Evolutionary conservation across 129 eudicot species (phyloP), one percentile per base, ranked within the genome.

Genomic region (Lactuca sativa): DNA sequence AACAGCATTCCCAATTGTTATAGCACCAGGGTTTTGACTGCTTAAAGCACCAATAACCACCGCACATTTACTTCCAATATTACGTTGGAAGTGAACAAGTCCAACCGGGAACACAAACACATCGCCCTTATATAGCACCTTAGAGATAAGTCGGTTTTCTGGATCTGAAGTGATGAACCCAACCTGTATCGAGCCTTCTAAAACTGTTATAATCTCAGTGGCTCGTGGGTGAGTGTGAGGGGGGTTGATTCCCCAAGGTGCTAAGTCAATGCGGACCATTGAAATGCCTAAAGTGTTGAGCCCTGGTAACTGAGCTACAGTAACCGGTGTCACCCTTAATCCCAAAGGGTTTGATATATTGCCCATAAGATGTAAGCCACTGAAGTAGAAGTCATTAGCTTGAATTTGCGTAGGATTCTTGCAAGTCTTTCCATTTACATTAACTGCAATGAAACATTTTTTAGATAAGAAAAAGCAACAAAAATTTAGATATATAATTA

Each of bases 211-310:
- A 64, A 80, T 80, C 73, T 80, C 80, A 18, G 83, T 73, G 64
- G 79, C 83, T 53, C 83, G 75, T 25, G 83, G 83, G 41, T 73
- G 83, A 13, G 80, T 74, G 73, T 69, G 84, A 49, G 84, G 80
- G 7, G 80, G 80, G 80, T 69, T 80, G 47, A 69, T 31, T 9
- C 84, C 84, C 76, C 72, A 67, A 18, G 84, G 84, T 16, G 80
- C 77, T 10, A 25, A 80, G 58, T 80, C 80, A 66, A 80, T 69
- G 25, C 84, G 77, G 1, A 74, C 34, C 80, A 80, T 80, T 30
- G 84, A 80, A 53, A 80, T 69, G 70, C 80, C 80, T 56, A 80
- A 74, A 25, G 84, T 74, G 64, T 80, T 80, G 73, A 80, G 76
- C 48, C 84, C 84, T 2, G 80, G 80, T 68, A 80, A 53, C 62